phyloP scores from a whole-genome alignment of 306 rosid genomes.

The Luffa aegyptiaca region DNA sequence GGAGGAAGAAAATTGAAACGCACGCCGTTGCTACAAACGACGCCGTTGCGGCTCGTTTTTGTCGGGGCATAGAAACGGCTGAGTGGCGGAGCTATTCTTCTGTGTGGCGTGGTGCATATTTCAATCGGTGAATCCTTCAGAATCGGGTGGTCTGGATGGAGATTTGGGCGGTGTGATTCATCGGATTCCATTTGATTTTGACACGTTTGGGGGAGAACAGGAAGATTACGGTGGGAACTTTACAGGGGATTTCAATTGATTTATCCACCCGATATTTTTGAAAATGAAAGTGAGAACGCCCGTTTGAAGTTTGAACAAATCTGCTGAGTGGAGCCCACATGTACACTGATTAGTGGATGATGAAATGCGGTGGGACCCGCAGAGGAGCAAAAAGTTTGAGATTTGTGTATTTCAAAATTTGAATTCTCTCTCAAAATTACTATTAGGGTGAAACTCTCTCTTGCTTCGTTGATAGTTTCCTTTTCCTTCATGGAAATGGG shows the following conservation, averaged over 20 bases:
- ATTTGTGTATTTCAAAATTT: neutral
- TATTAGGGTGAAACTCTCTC: too few species aligned
- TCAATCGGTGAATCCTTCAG: neutral
- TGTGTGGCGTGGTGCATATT: neutral
- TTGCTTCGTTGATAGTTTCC: too few species aligned
- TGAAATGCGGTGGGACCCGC: neutral
- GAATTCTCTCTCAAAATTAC: neutral
- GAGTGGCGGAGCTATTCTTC: neutral
- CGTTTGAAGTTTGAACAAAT: neutral
- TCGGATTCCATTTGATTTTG: neutral
- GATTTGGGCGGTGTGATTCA: neutral
- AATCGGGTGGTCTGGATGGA: neutral
- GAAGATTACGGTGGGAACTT: neutral
- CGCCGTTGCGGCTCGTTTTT: neutral
- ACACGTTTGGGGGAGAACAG: neutral
- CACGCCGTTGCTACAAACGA: neutral
- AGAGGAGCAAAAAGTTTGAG: neutral
- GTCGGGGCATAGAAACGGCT: neutral
- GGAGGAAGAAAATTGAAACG: slow-evolving; percentile 2
- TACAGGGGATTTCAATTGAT: neutral
- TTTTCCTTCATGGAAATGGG: too few species aligned
- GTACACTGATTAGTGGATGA: neutral
- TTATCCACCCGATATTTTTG: neutral
- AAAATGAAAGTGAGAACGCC: neutral
- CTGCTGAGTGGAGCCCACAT: neutral